These are phyloP conservation scores for Lachancea nothofagi DNA, from an alignment of 805 yeast genomes.

Conservation along the genomic window DNA sequence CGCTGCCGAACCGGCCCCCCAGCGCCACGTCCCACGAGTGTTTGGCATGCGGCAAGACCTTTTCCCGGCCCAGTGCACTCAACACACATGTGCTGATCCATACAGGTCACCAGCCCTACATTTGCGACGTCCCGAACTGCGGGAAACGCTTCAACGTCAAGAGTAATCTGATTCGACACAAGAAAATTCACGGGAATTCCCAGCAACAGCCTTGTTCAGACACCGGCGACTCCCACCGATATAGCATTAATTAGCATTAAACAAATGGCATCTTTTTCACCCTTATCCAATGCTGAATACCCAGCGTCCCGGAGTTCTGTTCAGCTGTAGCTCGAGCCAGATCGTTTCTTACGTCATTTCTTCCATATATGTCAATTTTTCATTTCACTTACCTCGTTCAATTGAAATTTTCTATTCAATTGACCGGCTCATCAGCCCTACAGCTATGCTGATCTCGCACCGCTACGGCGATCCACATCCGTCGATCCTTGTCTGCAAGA, in stretches of 20 bases:
- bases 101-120: slow-evolving; percentile 73
- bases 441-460: too few relatives aligned
- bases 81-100: slow-evolving; percentile 77
- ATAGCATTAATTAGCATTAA: neutral
- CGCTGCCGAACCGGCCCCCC: slow-evolving; percentile 1
- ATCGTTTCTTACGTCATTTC: too few relatives aligned
- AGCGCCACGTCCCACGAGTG: slow-evolving; percentile 9
- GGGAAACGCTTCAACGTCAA: slow-evolving; percentile 66
- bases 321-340: too few relatives aligned
- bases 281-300: too few relatives aligned
- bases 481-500: too few relatives aligned
- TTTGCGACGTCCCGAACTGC: slow-evolving; percentile 60
- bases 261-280: too few relatives aligned
- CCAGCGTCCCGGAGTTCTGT: too few relatives aligned
- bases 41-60: slow-evolving; percentile 56
- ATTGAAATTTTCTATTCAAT: too few relatives aligned
- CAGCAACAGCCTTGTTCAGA: neutral
- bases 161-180: slow-evolving; percentile 77
- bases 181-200: slow-evolving; percentile 47
- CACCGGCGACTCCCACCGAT: neutral
- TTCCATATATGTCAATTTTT: too few relatives aligned
- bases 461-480: too few relatives aligned
- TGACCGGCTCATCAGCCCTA: too few relatives aligned
- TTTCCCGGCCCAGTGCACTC: slow-evolving; percentile 77
- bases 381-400: too few relatives aligned